A percentile compares a stretch with the other conserved stretches of the same genome.
Conservation (phyloP, 75 land plant species). For the Cupressus sempervirens region DNA sequence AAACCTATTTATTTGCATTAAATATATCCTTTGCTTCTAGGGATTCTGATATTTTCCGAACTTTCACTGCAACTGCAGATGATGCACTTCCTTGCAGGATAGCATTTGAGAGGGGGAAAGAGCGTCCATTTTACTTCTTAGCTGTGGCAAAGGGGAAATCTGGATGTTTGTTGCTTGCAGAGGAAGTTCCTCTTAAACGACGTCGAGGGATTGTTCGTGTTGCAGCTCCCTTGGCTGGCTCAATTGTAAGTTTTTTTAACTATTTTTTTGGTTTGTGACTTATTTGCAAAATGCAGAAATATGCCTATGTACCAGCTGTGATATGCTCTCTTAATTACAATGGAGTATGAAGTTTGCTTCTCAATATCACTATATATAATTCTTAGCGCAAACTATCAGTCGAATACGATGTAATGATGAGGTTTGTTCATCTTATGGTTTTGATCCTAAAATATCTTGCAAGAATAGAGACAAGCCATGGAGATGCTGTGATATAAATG, state of each 20-base stretch:
- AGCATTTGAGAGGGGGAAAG: slow-evolving; percentile 97
- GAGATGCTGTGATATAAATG: neutral
- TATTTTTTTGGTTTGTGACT: slow-evolving; percentile 1
- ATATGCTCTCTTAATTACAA: neutral
- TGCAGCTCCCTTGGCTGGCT: slow-evolving; percentile 90
- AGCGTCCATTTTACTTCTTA: slow-evolving; percentile 70
- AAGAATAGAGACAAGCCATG: neutral
- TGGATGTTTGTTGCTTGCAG: slow-evolving; percentile 80
- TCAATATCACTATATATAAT: neutral
- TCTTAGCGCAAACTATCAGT: neutral
- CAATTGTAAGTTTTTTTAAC: slow-evolving; percentile 54
- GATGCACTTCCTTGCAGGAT: slow-evolving; percentile 84
- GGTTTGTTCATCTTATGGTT: neutral
- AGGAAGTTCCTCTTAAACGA: slow-evolving; percentile 55
- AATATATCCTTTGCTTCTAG: neutral
- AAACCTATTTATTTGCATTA: neutral
- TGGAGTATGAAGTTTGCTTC: neutral
- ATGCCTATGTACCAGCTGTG: neutral
- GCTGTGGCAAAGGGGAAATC: slow-evolving; percentile 49
- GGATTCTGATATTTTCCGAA: neutral
- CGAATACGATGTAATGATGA: neutral
- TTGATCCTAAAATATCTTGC: neutral
- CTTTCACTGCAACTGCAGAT: slow-evolving; percentile 39
- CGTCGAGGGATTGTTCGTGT: slow-evolving; percentile 74
- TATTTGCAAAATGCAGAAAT: neutral